Evolutionary conservation across 306 rosid genomes (phyloP).

Genomic region (Sicyos baderoa): DNA sequence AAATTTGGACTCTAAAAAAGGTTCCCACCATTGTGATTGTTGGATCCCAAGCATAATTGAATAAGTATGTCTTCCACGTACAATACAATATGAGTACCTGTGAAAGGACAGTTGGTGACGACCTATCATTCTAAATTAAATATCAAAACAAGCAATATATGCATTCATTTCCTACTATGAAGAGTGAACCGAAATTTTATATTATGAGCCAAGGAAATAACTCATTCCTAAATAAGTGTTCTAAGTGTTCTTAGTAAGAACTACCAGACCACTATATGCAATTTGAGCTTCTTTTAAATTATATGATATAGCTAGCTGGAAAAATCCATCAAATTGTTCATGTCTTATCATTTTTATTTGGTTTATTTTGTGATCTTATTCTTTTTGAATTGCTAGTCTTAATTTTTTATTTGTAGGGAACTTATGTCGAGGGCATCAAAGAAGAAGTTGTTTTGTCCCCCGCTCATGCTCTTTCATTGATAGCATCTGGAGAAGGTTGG

Average conservation of each 20-base stretch:
- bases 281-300: constrained; percentile 9
- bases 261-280: neutral
- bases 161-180: neutral
- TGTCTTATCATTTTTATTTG: neutral
- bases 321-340: constrained; percentile 4
- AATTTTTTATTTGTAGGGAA: constrained; percentile 44
- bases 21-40: constrained; percentile 5
- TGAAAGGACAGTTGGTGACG: neutral
- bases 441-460: constrained; percentile 91
- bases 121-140: neutral
- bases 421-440: constrained; percentile 84
- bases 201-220: neutral
- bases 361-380: neutral
- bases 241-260: neutral
- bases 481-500: constrained; percentile 83
- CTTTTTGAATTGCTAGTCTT: constrained; percentile 14
- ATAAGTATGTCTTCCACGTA: neutral
- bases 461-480: constrained; percentile 87
- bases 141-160: neutral
- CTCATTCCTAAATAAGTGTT: neutral
- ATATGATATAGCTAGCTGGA: neutral
- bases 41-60: neutral
- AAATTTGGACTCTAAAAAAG: neutral
- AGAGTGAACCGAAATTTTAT: neutral
- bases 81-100: neutral